Evolutionary conservation across 768 basidiomycete species (phyloP), one percentile per base, ranked within the genome.

Genomic region (Calocybe gangraenosa): DNA sequence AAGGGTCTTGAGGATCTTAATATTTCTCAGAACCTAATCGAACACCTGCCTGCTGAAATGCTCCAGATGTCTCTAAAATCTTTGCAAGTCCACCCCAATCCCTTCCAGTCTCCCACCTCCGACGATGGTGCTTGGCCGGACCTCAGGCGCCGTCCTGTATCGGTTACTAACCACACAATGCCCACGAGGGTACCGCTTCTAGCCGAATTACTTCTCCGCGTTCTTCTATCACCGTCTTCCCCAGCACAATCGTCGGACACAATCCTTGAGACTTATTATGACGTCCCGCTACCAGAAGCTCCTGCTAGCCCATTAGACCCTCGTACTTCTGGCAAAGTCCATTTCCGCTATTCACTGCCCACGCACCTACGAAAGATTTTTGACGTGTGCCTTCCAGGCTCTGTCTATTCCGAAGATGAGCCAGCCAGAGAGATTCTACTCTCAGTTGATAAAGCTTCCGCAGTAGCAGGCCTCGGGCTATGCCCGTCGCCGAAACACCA

Each of bases 31-130:
- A 89, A 89, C 58, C 59, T 63, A 23, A 62, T 88, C 2, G 54
- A 58, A 44, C 84, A 75, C 58, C 60, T 89, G 0, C 87, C 87
- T 11, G 73, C 80, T 6, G 84, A 88, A 56, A 73, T 88, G 57
- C 59, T 73, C n/a, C 57, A 63, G 22, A 79, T 86, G 75, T 67
- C 58, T n/a, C 65, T 87, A 1, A 56, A 57, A 15, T 66, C 58
- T 7, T 63, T 87, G 4, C 51, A 57, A 15, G 56, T 87, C 2
- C 59, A 75, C 31, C 81, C 79, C 0, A 89, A 90, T 50, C 84
- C 76, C 0, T 88, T 85, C 61, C 47, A 52, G 28, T 66, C 61
- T 18, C 49, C 30, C n/a, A 25, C 35, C 17, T 44, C 43, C 28
- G 39, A 41, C 3, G 44, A 42, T 17, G 32, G 47, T 18, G 30